Evolutionary conservation across 2,329 filamentous ascomycete species (phyloP), one percentile per base, ranked within the genome.

Genomic region (Cercospora brassicicola): DNA sequence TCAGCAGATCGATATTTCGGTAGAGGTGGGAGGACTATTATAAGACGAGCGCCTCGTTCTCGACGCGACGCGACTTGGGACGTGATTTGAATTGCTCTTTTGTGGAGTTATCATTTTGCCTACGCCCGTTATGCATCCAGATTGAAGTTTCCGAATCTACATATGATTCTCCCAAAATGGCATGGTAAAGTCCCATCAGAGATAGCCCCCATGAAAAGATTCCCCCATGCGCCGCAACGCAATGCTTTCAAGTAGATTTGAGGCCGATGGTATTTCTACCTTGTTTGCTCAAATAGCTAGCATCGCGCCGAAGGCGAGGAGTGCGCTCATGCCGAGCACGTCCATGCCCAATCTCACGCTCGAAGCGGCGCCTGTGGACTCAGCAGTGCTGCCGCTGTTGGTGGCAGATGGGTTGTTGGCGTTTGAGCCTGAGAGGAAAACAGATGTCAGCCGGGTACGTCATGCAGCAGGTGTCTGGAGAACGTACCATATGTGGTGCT

Each of bases 281-380:
- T 57, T 9, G 53, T 2, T 18, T 51, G 10, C 39, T 70, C 66
- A 72, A 53, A 71, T 57, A 8, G 71, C 72, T 9, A 76, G 61
- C 73, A 76, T 73, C 33, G 71, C 72, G 39, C 74, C 74, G 20
- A 75, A 70, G 5, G 73, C 67, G 57, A 73, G 71, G 31, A 76
- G 26, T n/a, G 71, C 72, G 11, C 67, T 62, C 65, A 75, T 59
- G 10, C 73, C 73, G 15, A 74, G 55, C 9, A 73, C 45, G 62
- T 76, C 72, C 71, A 75, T 72, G 10, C 73, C 72, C 53, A 76
- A 28, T 67, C 70, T 55, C 11, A 64, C 18, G n/a, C 48, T 42
- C 31, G 71, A 67, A 36, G 74, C 74, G 33, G 66, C 72, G 42
- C 69, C 69, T 33, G 72, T 73, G 36, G 59, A 64, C 5, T 53